Evolutionary conservation across 306 rosid genomes (phyloP).

Genomic region (Rosa persica): DNA sequence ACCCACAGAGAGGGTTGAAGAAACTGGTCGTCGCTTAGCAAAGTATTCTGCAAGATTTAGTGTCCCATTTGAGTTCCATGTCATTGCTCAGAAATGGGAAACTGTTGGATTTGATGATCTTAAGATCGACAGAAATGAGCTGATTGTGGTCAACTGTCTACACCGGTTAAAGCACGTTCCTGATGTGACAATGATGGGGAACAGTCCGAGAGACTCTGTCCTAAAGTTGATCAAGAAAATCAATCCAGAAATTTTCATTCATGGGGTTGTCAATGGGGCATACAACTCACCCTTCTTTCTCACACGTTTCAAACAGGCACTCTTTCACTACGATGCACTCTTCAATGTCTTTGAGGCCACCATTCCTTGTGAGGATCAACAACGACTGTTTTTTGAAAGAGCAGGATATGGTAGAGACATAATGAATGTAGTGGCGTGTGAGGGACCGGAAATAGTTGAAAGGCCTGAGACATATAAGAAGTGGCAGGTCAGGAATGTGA

Average conservation of each 20-base stretch:
- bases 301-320: slow-evolving; percentile 26
- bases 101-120: slow-evolving; percentile 23
- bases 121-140: slow-evolving; percentile 19
- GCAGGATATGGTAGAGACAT: slow-evolving; percentile 24
- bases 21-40: slow-evolving; percentile 32
- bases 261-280: slow-evolving; percentile 34
- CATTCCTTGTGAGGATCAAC: slow-evolving; percentile 17
- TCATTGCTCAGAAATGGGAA: slow-evolving; percentile 41
- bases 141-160: slow-evolving; percentile 28
- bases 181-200: slow-evolving; percentile 19
- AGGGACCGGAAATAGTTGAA: slow-evolving; percentile 35
- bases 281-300: slow-evolving; percentile 25
- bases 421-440: slow-evolving; percentile 36
- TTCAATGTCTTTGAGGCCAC: slow-evolving; percentile 29
- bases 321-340: slow-evolving; percentile 20
- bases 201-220: slow-evolving; percentile 32
- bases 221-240: slow-evolving; percentile 28
- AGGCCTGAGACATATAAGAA: slow-evolving; percentile 38
- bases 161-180: slow-evolving; percentile 21
- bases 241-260: slow-evolving; percentile 29
- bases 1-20: slow-evolving; percentile 33
- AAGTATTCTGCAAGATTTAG: slow-evolving; percentile 39
- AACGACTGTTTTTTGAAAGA: slow-evolving; percentile 27
- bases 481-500: slow-evolving; percentile 29
- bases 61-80: slow-evolving; percentile 39